These are phyloP conservation scores for Apium graveolens DNA, from an alignment of 129 eudicot genomes.

Conservation along the genomic window DNA sequence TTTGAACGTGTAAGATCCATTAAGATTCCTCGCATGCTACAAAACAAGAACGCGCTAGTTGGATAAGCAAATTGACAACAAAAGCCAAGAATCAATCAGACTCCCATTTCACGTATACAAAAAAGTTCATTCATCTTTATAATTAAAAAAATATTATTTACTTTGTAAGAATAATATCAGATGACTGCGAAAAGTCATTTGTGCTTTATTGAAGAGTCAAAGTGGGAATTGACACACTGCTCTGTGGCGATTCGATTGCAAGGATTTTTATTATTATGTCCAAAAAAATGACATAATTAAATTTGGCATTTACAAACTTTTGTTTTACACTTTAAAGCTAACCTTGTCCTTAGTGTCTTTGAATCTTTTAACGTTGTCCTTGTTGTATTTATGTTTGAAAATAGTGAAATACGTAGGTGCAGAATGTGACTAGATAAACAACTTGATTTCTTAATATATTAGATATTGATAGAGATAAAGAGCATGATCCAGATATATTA, in stretches of 20 bases:
- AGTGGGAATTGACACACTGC: constrained; percentile 12
- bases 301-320: not conserved
- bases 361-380: not conserved
- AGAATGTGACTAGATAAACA: constrained; percentile 14
- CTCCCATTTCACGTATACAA: not conserved
- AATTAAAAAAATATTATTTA: no score
- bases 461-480: not conserved
- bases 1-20: constrained; percentile 9
- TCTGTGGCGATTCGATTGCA: constrained; percentile 16
- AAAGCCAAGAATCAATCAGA: not conserved
- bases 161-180: not conserved
- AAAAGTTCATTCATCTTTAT: not conserved
- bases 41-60: constrained; percentile 11
- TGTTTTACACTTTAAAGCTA: constrained; percentile 9
- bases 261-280: no score
- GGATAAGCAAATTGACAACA: constrained; percentile 1
- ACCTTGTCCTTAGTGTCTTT: not conserved
- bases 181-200: not conserved
- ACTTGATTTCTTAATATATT: not conserved
- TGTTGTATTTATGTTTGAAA: not conserved
- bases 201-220: constrained; percentile 5
- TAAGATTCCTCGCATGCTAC: constrained; percentile 5
- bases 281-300: not conserved
- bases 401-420: not conserved
- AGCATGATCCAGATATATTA: not conserved